Base-by-base conservation (phyloP, 768 basidiomycete genomes). In the Termitomyces sp. region DNA sequence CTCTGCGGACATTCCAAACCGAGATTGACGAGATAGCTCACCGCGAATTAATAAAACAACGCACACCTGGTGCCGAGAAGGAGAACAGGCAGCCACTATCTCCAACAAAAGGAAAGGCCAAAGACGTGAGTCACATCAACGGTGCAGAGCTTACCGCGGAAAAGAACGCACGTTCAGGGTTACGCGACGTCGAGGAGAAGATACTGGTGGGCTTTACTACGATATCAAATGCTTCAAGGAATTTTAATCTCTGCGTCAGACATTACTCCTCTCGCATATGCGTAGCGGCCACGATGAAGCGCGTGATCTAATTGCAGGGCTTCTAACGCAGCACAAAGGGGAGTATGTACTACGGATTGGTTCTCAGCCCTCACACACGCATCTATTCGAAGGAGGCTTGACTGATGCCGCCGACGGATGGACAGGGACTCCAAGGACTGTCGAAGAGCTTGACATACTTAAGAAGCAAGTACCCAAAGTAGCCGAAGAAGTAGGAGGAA, bases 341-440 rank as follows among this genome's bases (percentile, higher is more conserved):
- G 91, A 94, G 70, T 87, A 87, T 69, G 75, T 93, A 30, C 74
- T 93, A 56, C 82, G 86, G 64, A 79, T 93, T 69, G 92, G 92
- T 57, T 68, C 77, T 54, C 86, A 81, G 47, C 91, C 89, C 22
- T 78, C 86, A 16, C 81, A 78, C 34, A 67, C 77, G 27, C 73
- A 71, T 58, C 68, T 94, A 47, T 88, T 86, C 63, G 68, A 77
- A 13, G 81, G 81, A 13, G 84, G 87, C 51, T 63, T 81, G 3
- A 73, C 72, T 6, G 78, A 80, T 47, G 74, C 70, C n/a, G 62
- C 71, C 1, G 73, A 78, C 33, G 84, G 76, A 8, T 87, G 86
- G 86, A 72, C 70, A 11, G 89, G 90, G 11, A 72, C 71, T 9
- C 51, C 73, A 20, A 72, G 83, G 45, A 81, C 83, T 0, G 68